A percentile compares a stretch with the other conserved stretches of the same genome.
Conservation (phyloP, 2,329 filamentous ascomycete species). For the Fusarium sororula region DNA sequence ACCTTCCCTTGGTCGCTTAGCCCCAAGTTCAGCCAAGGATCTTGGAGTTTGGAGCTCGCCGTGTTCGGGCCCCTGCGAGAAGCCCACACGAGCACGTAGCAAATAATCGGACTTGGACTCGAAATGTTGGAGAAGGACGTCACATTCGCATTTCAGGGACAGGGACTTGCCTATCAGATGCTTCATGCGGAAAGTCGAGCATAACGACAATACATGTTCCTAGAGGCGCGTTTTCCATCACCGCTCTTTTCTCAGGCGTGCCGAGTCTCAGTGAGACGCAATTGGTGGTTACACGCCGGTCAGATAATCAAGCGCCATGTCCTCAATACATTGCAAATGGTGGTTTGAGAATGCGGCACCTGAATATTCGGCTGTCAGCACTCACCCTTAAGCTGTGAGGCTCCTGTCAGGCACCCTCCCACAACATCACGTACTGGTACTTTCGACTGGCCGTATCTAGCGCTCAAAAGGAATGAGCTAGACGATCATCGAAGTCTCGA, state of each 20-base stretch:
- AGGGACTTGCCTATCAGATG: conserved; percentile 25
- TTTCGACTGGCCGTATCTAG: background rate
- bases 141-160: conserved; percentile 23
- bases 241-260: conserved; percentile 28
- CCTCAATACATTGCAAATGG: conserved; percentile 13
- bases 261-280: background rate
- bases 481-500: conserved; percentile 25
- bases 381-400: conserved; percentile 10
- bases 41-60: conserved; percentile 28
- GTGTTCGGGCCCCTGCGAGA: conserved; percentile 31
- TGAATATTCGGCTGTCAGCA: conserved; percentile 20
- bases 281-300: conserved; percentile 11
- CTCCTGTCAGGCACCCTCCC: conserved; percentile 19
- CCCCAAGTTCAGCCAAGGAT: conserved; percentile 34
- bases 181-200: conserved; percentile 27
- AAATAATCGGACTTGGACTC: conserved; percentile 27
- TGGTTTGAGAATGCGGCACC: conserved; percentile 26
- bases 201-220: background rate
- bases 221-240: conserved; percentile 9
- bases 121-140: conserved; percentile 35
- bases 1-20: conserved; percentile 34
- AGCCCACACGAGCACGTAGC: conserved; percentile 41
- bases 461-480: conserved; percentile 3
- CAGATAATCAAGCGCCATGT: background rate
- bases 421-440: conserved; percentile 33